phyloP scores from a whole-genome alignment of 164 flowering plant species.

The Malania oleifera region DNA sequence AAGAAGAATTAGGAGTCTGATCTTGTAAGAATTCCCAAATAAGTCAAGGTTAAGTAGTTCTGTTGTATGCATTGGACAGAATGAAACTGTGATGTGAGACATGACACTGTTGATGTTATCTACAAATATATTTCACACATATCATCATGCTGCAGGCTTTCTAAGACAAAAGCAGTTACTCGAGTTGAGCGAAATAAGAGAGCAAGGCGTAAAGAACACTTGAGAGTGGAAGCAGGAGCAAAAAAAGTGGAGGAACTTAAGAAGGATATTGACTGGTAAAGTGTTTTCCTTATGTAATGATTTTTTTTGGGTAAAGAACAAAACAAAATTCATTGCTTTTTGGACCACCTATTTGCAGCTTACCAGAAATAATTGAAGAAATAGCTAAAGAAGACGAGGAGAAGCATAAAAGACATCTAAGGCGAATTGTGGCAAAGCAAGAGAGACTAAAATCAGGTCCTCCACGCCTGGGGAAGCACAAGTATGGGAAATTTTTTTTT shows the following conservation, averaged over 20 bases:
- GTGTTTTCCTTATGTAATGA: neutral
- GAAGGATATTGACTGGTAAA: conserved; percentile 77
- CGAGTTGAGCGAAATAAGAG: conserved; percentile 71
- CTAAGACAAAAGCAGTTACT: conserved; percentile 57
- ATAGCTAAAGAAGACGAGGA: conserved; percentile 87
- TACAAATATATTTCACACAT: too few relatives aligned
- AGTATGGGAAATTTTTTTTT: conserved; percentile 35
- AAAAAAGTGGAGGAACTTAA: conserved; percentile 46
- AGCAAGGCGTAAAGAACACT: conserved; percentile 62
- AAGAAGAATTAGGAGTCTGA: too few relatives aligned
- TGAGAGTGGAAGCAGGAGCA: conserved; percentile 57
- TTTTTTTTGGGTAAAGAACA: neutral
- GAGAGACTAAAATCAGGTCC: conserved; percentile 73
- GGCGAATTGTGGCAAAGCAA: conserved; percentile 65
- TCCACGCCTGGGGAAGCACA: conserved; percentile 92
- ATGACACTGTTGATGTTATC: too few relatives aligned
- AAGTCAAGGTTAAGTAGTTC: too few relatives aligned
- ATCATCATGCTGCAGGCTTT: conserved; percentile 33
- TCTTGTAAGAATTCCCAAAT: too few relatives aligned
- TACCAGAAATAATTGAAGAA: conserved; percentile 75
- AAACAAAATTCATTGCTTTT: neutral
- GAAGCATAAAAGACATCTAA: conserved; percentile 56
- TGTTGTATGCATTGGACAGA: too few relatives aligned
- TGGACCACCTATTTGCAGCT: conserved; percentile 33
- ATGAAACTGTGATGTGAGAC: too few relatives aligned